phyloP scores from a whole-genome alignment of 2,329 filamentous ascomycete genomes.

The Sporothrix mexicana region DNA sequence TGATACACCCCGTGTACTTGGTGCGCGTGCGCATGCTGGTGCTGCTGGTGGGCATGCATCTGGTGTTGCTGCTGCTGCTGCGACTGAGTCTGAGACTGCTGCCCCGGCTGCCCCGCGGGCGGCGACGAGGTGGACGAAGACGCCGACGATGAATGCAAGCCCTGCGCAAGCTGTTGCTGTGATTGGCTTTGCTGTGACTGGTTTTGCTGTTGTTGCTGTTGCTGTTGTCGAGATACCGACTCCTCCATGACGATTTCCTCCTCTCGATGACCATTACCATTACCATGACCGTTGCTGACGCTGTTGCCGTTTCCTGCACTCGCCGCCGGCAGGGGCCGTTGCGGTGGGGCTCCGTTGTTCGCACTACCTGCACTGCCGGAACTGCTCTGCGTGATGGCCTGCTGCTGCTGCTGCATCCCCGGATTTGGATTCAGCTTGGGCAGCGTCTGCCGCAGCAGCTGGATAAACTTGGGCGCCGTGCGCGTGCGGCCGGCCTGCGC shows the following conservation, averaged over 20 bases:
- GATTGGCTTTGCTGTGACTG: conserved; percentile 15
- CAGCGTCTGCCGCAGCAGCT: conserved; percentile 53
- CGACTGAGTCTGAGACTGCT: conserved; percentile 1
- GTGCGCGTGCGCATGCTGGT: conserved; percentile 51
- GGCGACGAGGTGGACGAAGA: conserved; percentile 33
- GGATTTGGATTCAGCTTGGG: conserved; percentile 36
- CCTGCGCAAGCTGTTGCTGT: conserved; percentile 25
- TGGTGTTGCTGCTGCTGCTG: conserved; percentile 29
- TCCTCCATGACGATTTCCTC: conserved; percentile 34
- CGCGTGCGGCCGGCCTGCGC: conserved; percentile 52
- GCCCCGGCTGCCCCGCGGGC: conserved; percentile 39
- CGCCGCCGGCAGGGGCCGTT: conserved; percentile 25
- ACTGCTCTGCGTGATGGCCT: background rate
- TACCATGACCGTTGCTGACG: conserved; percentile 38
- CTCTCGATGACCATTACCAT: background rate
- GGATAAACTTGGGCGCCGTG: conserved; percentile 55
- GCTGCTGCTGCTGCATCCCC: background rate
- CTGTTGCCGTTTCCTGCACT: conserved; percentile 31
- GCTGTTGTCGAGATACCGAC: conserved; percentile 22
- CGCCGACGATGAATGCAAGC: conserved; percentile 30
- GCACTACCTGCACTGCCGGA: too few species aligned
- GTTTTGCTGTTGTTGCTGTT: conserved; percentile 2
- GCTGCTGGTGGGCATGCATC: conserved; percentile 37
- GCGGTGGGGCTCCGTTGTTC: background rate
- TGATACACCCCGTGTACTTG: conserved; percentile 10